A percentile compares a stretch with the other conserved stretches of the same genome.
These are phyloP conservation scores for Coniophora puteana DNA, from an alignment of 1,284 basidiomycete genomes.

Conservation along the genomic window DNA sequence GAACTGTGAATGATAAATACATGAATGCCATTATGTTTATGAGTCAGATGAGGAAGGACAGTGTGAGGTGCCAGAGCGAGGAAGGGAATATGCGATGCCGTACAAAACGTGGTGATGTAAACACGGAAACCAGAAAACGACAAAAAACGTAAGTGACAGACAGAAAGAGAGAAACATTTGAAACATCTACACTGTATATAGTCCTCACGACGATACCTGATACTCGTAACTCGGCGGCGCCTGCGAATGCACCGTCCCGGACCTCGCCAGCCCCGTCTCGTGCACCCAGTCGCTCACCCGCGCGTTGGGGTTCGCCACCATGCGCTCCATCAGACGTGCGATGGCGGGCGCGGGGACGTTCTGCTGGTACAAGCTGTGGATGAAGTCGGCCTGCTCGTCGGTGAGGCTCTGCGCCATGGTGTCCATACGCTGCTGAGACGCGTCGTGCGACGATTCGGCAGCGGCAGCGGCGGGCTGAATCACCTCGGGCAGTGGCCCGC, in stretches of 20 bases:
- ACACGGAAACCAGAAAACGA: no score
- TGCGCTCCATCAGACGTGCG: constrained; percentile 19
- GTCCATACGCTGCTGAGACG: not conserved
- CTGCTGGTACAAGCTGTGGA: constrained; percentile 11
- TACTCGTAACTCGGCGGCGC: constrained; percentile 16
- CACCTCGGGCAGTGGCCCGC: constrained; percentile 4
- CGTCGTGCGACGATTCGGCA: not conserved
- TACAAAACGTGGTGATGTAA: no score
- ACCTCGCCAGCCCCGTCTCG: constrained; percentile 13
- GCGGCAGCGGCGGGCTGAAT: constrained; percentile 5
- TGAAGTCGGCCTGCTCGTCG: constrained; percentile 20
- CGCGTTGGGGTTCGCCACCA: constrained; percentile 18
- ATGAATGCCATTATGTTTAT: no score
- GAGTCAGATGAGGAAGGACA: no score
- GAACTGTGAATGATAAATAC: no score
- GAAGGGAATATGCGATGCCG: no score
- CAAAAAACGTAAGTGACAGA: not conserved
- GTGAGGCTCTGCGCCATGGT: constrained; percentile 12
- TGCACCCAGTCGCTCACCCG: constrained; percentile 17
- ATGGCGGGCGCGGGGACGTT: constrained; percentile 19
- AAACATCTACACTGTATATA: not conserved
- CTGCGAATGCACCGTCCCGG: constrained; percentile 11
- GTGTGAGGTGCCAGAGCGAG: no score
- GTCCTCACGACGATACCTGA: not conserved
- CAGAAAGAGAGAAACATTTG: not conserved